phyloP scores from a whole-genome alignment of 2,329 filamentous ascomycete species.

The Teratosphaeria destructans region DNA sequence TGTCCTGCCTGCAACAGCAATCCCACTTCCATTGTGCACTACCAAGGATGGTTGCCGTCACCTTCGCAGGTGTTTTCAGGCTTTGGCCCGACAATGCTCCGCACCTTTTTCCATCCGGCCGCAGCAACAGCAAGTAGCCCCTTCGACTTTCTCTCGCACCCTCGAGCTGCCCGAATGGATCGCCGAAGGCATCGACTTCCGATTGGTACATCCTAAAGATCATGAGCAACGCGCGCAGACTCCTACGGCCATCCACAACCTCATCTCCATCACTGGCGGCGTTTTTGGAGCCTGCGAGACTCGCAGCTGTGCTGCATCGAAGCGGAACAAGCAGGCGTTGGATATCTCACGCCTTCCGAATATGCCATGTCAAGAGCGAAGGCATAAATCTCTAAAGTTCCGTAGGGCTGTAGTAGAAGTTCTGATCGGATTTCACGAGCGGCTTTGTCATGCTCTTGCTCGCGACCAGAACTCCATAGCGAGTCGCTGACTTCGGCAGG shows the following conservation, averaged over 20 bases:
- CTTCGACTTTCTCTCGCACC: slow-evolving; percentile 20
- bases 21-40: not conserved
- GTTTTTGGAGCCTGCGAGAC: slow-evolving; percentile 5
- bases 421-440: slow-evolving; percentile 17
- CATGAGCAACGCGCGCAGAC: slow-evolving; percentile 12
- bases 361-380: slow-evolving; percentile 29
- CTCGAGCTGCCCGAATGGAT: slow-evolving; percentile 11
- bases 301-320: slow-evolving; percentile 44
- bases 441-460: slow-evolving; percentile 22
- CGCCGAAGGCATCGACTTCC: slow-evolving; percentile 14
- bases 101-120: slow-evolving; percentile 12
- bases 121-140: slow-evolving; percentile 10
- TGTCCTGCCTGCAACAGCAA: not conserved
- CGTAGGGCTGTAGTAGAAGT: slow-evolving; percentile 15
- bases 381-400: slow-evolving; percentile 16
- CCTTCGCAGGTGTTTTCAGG: slow-evolving; percentile 20
- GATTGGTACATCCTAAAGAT: slow-evolving; percentile 17
- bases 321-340: slow-evolving; percentile 49
- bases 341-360: slow-evolving; percentile 51
- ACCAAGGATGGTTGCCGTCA: slow-evolving; percentile 16
- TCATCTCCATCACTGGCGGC: slow-evolving; percentile 20
- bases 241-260: slow-evolving; percentile 20
- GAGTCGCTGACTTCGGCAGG: slow-evolving; percentile 10
- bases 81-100: slow-evolving; percentile 21
- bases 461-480: slow-evolving; percentile 20